A percentile compares a stretch with the other conserved stretches of the same genome.
Conservation (phyloP, 352 stramenopile species). For the Thalassiosira tumida region DNA sequence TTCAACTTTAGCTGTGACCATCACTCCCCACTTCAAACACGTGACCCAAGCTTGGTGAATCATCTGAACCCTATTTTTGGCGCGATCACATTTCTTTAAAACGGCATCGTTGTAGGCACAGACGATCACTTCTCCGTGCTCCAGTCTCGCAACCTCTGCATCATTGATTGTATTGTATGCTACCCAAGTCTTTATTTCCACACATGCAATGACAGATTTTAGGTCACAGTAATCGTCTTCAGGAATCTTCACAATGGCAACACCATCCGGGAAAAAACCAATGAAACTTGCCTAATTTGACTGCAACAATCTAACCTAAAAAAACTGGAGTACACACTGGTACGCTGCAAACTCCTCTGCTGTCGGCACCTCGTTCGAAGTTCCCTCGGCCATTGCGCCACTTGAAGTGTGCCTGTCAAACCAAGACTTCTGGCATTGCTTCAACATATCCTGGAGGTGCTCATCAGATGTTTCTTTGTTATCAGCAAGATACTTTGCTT, state of each 20-base stretch:
- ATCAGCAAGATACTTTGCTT: not conserved
- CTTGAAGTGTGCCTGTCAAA: not conserved
- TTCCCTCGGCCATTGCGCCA: constrained; percentile 11
- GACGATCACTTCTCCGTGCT: not conserved
- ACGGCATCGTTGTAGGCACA: constrained; percentile 15
- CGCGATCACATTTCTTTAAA: constrained; percentile 25
- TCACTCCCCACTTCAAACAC: constrained; percentile 16
- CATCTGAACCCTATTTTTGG: constrained; percentile 22
- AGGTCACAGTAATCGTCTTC: too few species aligned
- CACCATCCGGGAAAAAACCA: constrained; percentile 22
- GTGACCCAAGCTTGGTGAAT: constrained; percentile 47
- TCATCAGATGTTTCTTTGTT: constrained; percentile 1
- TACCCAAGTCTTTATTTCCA: not conserved
- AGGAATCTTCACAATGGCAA: constrained; percentile 6
- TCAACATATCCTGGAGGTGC: not conserved
- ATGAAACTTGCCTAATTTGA: not conserved
- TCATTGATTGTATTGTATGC: not conserved
- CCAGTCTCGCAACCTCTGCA: not conserved
- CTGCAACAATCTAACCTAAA: constrained; percentile 27
- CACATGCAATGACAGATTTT: not conserved
- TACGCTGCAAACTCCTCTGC: not conserved
- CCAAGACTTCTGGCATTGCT: constrained; percentile 15
- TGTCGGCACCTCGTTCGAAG: constrained; percentile 11
- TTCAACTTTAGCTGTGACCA: constrained; percentile 1
- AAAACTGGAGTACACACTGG: not conserved